phyloP scores from a whole-genome alignment of 441 rosid species.

The Aquilaria agallochum region DNA sequence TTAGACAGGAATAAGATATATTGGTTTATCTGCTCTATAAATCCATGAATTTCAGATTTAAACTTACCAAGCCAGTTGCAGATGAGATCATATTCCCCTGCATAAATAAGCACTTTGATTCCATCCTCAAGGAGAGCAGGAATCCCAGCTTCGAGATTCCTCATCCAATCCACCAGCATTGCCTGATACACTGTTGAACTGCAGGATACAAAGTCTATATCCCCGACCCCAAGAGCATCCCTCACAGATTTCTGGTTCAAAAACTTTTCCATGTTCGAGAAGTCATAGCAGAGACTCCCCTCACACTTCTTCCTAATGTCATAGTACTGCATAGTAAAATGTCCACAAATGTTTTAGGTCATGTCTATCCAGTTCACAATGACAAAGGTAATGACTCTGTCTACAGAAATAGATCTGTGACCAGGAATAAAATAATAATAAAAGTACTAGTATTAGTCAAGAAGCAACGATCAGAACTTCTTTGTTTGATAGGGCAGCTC shows the following conservation, averaged over 20 bases:
- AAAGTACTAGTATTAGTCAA: too few species aligned
- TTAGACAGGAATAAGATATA: not conserved
- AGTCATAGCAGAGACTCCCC: constrained; percentile 90
- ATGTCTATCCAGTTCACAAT: too few species aligned
- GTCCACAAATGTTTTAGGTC: constrained; percentile 1
- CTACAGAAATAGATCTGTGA: too few species aligned
- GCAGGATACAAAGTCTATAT: constrained; percentile 75
- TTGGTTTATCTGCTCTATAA: not conserved
- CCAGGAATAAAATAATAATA: too few species aligned
- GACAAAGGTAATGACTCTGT: too few species aligned
- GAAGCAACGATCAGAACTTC: too few species aligned
- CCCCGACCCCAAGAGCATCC: constrained; percentile 74
- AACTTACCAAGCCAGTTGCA: constrained; percentile 95
- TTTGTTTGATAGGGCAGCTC: too few species aligned
- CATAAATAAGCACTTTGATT: constrained; percentile 79
- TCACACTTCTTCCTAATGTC: constrained; percentile 85
- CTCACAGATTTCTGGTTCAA: constrained; percentile 62
- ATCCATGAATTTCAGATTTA: not conserved
- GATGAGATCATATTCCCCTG: constrained; percentile 97
- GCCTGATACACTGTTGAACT: constrained; percentile 73
- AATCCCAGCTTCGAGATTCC: constrained; percentile 86
- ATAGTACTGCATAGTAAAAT: constrained; percentile 57
- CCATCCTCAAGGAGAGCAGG: constrained; percentile 91
- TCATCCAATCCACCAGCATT: constrained; percentile 91
- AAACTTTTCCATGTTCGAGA: constrained; percentile 91